Evolutionary conservation across 768 basidiomycete genomes (phyloP), one percentile per base, ranked within the genome.

Genomic region (Tephrocybe sp.): DNA sequence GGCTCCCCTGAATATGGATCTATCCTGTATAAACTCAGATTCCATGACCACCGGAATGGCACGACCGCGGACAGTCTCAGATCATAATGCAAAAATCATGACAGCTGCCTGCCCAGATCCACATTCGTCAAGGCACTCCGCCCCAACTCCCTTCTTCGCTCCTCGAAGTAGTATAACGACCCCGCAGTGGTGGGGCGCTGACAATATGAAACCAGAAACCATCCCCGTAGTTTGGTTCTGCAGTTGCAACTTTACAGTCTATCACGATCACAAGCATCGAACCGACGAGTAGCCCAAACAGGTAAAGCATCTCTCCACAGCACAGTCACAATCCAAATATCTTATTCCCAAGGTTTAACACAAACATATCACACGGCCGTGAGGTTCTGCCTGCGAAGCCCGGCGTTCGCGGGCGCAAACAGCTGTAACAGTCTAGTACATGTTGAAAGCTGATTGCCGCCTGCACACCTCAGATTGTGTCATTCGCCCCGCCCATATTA

Each of bases 181-280:
- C 8, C 31, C 30, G n/a, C 36, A 44, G 37, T 22, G 36, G 5
- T 45, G 37, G 43, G 41, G 42, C 25, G 13, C 31, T 36, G 41
- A 37, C 47, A 37, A n/a, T n/a, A n/a, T n/a, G n/a, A n/a, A n/a
- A 34, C 12, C 33, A 45, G 44, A 45, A 54, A 54, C 44, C 5
- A 18, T 29, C 13, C 27, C 42, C 23, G 29, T 24, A 21, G 19
- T n/a, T 4, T 18, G 16, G 13, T 40, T 13, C 33, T 34, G 4
- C 9, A 12, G 29, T 13, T 8, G 21, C 18, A 44, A 22, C 9
- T 9, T 33, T 21, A 21, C 22, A 42, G 15, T 42, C 4, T 30
- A 30, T 15, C 16, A 23, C 27, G 37, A 13, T 3, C 10, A 5
- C 8, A 8, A 29, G 33, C 33, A 4, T 34, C 11, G 9, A 34